Evolutionary conservation across 306 rosid species (phyloP).

Genomic region (Cicer pinnatifidum): DNA sequence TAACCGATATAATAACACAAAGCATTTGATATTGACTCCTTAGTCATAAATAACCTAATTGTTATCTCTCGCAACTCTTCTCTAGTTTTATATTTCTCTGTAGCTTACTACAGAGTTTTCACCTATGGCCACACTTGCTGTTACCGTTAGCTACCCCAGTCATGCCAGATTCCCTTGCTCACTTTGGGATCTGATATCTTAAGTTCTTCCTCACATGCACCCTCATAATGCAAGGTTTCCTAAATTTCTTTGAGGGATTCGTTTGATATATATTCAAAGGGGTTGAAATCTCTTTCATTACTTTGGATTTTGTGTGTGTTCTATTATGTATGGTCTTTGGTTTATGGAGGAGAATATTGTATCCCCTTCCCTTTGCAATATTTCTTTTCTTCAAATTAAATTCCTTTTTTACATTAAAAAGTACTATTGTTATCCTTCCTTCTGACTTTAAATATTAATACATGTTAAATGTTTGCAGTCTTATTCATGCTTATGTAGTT

Average conservation of each 20-base stretch:
- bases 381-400: slow-evolving; percentile 22
- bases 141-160: neutral
- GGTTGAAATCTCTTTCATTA: slow-evolving; percentile 23
- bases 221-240: neutral
- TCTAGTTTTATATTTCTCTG: slow-evolving; percentile 5
- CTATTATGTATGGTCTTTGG: slow-evolving; percentile 13
- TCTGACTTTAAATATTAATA: slow-evolving; percentile 46
- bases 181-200: slow-evolving; percentile 12
- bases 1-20: neutral
- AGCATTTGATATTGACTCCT: neutral
- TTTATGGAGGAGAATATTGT: slow-evolving; percentile 30
- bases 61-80: neutral
- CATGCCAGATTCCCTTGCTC: neutral
- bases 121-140: neutral
- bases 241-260: neutral
- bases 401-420: slow-evolving; percentile 20
- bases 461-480: slow-evolving; percentile 74
- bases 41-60: neutral
- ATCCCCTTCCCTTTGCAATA: slow-evolving; percentile 20
- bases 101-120: slow-evolving; percentile 12
- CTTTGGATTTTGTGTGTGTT: slow-evolving; percentile 8
- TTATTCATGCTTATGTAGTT: slow-evolving; percentile 98
- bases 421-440: slow-evolving; percentile 22
- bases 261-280: slow-evolving; percentile 13
- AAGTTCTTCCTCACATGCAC: neutral